Evolutionary conservation across 2,329 filamentous ascomycete genomes (phyloP).

Genomic region (Colletotrichum tanaceti): DNA sequence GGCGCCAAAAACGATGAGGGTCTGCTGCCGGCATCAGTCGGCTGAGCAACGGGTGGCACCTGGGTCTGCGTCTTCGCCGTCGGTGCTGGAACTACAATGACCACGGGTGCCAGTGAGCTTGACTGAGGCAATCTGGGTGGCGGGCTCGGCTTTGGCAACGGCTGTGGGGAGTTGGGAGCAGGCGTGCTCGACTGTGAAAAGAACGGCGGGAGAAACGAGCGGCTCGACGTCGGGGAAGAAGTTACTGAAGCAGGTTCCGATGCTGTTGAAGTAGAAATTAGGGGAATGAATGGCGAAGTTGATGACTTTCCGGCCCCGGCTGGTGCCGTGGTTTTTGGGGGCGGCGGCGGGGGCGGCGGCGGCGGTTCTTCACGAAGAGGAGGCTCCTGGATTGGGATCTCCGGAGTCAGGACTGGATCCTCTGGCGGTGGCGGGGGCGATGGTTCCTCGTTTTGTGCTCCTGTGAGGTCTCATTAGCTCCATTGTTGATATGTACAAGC

Average conservation of each 20-base stretch:
- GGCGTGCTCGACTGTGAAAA: constrained; percentile 6
- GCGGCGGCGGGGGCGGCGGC: constrained; percentile 4
- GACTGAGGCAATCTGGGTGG: constrained; percentile 9
- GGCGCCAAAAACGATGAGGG: constrained; percentile 8
- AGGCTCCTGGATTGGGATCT: constrained; percentile 17
- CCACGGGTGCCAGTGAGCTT: constrained; percentile 11
- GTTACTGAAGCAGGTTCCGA: not conserved
- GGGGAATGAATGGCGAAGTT: constrained; percentile 4
- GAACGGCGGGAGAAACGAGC: not conserved
- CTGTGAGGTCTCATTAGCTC: constrained; percentile 24
- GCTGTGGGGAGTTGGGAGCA: not conserved
- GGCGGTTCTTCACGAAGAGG: not conserved
- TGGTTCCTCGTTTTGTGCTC: constrained; percentile 14
- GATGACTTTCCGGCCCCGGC: constrained; percentile 4
- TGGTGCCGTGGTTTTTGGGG: not conserved
- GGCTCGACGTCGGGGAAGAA: constrained; percentile 16
- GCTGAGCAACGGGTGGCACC: constrained; percentile 9
- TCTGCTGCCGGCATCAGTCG: constrained; percentile 34
- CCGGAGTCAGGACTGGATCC: constrained; percentile 6
- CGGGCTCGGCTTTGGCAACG: constrained; percentile 16
- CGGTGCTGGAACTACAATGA: constrained; percentile 4
- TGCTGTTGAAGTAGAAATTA: constrained; percentile 12
- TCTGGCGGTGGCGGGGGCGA: constrained; percentile 18
- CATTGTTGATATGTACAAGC: not conserved
- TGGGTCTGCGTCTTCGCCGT: constrained; percentile 1